Conservation (phyloP, 768 basidiomycete species). For the Lactarius sanguifluus region DNA sequence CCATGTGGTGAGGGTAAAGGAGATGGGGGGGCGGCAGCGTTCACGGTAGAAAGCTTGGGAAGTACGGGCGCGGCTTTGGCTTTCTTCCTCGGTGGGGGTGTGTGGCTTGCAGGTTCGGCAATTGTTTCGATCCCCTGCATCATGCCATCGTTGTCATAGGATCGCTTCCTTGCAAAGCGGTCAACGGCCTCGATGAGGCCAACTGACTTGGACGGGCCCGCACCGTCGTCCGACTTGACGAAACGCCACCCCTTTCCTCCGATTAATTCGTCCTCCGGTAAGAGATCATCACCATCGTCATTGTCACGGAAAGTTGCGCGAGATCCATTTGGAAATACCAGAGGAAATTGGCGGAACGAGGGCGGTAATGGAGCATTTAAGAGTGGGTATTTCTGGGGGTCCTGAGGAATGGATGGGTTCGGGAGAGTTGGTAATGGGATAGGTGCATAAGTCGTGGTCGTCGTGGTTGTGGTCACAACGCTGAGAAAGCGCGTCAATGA, state of each 20-base stretch:
- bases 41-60: slow-evolving; percentile 59
- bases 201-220: slow-evolving; percentile 51
- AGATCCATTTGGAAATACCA: slow-evolving; percentile 78
- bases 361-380: slow-evolving; percentile 71
- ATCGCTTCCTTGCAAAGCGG: slow-evolving; percentile 67
- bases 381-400: slow-evolving; percentile 78
- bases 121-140: slow-evolving; percentile 77
- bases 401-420: slow-evolving; percentile 66
- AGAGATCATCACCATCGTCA: slow-evolving; percentile 62
- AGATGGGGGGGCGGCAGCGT: slow-evolving; percentile 77
- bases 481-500: slow-evolving; percentile 40
- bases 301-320: slow-evolving; percentile 74
- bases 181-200: slow-evolving; percentile 80
- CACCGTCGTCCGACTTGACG: slow-evolving; percentile 62
- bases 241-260: slow-evolving; percentile 74
- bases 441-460: slow-evolving; percentile 88
- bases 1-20: slow-evolving; percentile 85
- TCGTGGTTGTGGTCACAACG: slow-evolving; percentile 89
- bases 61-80: slow-evolving; percentile 60
- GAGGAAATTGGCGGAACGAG: slow-evolving; percentile 70
- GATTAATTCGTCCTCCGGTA: slow-evolving; percentile 66
- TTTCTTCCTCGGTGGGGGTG: slow-evolving; percentile 70
- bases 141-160: slow-evolving; percentile 51
- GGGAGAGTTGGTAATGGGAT: slow-evolving; percentile 77
- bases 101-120: slow-evolving; percentile 46